Evolutionary conservation across 2,329 filamentous ascomycete species (phyloP), one percentile per base, ranked within the genome.

Genomic region (Huntiella omanensis): DNA sequence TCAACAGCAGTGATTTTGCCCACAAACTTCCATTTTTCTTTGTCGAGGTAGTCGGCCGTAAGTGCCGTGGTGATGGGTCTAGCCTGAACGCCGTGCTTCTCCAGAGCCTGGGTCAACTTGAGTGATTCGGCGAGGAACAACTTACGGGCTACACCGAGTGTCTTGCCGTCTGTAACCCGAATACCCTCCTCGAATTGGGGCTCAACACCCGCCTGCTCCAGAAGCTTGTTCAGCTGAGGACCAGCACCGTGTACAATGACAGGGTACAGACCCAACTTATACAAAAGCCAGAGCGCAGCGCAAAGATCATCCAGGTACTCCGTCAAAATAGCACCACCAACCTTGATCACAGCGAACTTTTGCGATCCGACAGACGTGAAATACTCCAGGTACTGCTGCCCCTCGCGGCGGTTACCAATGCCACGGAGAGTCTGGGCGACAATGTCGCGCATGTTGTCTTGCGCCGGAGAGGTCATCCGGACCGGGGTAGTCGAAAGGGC

Each of bases 271-370:
- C 87, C 86, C 58, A 96, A 85, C 68, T 93, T 83, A 64, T 93
- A 88, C 43, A 96, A 75, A 64, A 96, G 92, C 22, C 85, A 81
- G 49, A 96, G 71, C 43, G 83, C 87, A 47, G 82, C 80, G 59
- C 85, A 93, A 47, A 98, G 75, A 57, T 87, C 86, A 61, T 94
- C 83, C 47, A 96, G 72, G 63, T 95, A 82, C 60, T 96, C 87
- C 50, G 85, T 93, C 57, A 98, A 73, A 57, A 96, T 95, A 52
- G 88, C 91, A 52, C 88, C 91, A 51, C 88, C 91, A 47, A 96
- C 88, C 69, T 98, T 98, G 64, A 98, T 93, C 42, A 98, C 88
- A 54, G 87, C 88, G 62, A 96, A 98, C 59, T 93, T 86, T 67
- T 96, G 87, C 33, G 86, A 93, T 39, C 86, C 91, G 51, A 95